Percentiles rank a stretch among this genome's conserved stretches.
phyloP scores from a whole-genome alignment of 2,329 filamentous ascomycete species.

The Neonectria ditissima region DNA sequence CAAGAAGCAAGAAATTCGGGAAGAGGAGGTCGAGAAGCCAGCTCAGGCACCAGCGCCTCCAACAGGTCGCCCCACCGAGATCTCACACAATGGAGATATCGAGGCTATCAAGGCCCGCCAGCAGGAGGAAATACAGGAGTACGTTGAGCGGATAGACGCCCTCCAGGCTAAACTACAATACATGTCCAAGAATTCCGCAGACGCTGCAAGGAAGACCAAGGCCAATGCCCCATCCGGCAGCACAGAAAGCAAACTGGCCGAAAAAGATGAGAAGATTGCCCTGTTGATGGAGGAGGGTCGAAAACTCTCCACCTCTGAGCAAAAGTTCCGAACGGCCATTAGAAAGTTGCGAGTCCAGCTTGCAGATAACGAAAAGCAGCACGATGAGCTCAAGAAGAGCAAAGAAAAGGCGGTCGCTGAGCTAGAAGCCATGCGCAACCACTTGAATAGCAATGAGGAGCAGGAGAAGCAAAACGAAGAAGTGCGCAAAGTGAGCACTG shows the following conservation, averaged over 20 bases:
- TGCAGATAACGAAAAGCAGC: conserved; percentile 72
- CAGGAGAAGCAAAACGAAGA: conserved; percentile 66
- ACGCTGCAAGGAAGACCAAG: conserved; percentile 77
- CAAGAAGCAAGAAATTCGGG: conserved; percentile 1
- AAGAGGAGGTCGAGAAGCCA: conserved; percentile 10
- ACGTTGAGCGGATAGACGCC: conserved; percentile 91
- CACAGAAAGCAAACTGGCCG: conserved; percentile 81
- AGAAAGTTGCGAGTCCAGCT: conserved; percentile 81
- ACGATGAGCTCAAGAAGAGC: conserved; percentile 68
- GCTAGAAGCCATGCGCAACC: conserved; percentile 58
- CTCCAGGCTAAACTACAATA: conserved; percentile 92
- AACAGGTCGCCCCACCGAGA: conserved; percentile 1
- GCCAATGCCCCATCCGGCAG: conserved; percentile 73
- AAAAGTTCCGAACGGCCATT: conserved; percentile 84
- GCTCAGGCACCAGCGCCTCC: conserved; percentile 8
- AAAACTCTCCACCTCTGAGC: conserved; percentile 85
- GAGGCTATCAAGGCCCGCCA: conserved; percentile 55
- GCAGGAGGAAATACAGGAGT: conserved; percentile 84
- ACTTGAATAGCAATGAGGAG: conserved; percentile 62
- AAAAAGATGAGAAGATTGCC: conserved; percentile 92
- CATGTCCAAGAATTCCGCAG: conserved; percentile 81
- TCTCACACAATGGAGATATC: conserved; percentile 33
- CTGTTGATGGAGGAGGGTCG: conserved; percentile 93
- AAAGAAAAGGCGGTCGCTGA: conserved; percentile 70
- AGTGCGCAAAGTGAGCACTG: conserved; percentile 66